Conservation (phyloP, 768 basidiomycete species). For the Phaffia tasmanica region DNA sequence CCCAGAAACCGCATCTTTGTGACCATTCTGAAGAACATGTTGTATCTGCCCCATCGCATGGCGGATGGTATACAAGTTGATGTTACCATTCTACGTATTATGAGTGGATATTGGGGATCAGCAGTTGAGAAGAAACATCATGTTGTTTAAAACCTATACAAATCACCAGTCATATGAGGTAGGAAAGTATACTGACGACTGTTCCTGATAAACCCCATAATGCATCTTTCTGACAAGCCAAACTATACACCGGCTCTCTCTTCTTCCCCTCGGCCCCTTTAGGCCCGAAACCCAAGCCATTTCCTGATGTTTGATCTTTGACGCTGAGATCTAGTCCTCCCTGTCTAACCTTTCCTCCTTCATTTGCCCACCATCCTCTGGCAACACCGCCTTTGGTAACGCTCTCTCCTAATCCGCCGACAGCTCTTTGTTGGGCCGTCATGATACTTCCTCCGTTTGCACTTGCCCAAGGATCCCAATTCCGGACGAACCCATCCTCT, state of each 20-base stretch:
- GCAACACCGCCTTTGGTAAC: constrained; percentile 80
- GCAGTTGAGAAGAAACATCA: neutral
- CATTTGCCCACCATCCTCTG: constrained; percentile 84
- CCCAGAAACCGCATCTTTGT: constrained; percentile 63
- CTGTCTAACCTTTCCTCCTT: constrained; percentile 15
- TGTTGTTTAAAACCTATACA: no score
- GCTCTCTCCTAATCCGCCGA: constrained; percentile 82
- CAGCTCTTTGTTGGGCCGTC: constrained; percentile 75
- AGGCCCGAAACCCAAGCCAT: constrained; percentile 36
- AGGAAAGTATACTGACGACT: constrained; percentile 48
- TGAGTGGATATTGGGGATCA: neutral
- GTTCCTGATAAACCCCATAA: constrained; percentile 84
- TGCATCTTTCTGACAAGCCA: constrained; percentile 84
- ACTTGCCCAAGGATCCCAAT: constrained; percentile 80
- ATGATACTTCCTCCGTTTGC: constrained; percentile 79
- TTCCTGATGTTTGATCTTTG: constrained; percentile 7
- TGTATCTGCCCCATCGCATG: constrained; percentile 75
- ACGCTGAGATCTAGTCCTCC: constrained; percentile 17
- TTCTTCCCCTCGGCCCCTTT: constrained; percentile 20
- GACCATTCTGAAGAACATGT: constrained; percentile 57
- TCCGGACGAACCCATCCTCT: constrained; percentile 83
- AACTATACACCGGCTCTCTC: constrained; percentile 64
- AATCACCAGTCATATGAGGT: constrained; percentile 17
- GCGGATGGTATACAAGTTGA: constrained; percentile 84
- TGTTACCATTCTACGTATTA: constrained; percentile 57